Base-by-base conservation (phyloP, 495 filamentous ascomycete species). In the Talaromyces borbonicus region DNA sequence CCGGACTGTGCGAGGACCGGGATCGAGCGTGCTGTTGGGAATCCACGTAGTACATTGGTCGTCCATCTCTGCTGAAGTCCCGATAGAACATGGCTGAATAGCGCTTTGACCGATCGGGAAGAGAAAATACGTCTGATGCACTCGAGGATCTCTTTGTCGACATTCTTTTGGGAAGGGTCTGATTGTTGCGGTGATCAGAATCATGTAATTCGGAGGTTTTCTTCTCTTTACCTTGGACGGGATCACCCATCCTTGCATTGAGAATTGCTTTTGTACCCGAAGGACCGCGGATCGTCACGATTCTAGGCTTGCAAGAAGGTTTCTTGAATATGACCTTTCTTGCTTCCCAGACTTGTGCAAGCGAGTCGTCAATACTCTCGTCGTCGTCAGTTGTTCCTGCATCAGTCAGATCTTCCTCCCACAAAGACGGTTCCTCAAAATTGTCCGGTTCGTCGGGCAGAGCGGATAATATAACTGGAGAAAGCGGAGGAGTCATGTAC, bases 381-480 rank as follows among this genome's bases (percentile, higher is more conserved):
- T 35, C 30, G 9, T 46, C 43, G 9, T 35, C 29, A 15, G 33
- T 32, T 5, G 39, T 27, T 15, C 30, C 35, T 22, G 33, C 33
- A 3, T 36, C 43, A 4, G 29, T 22, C 20, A 11, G 11, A 14
- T 25, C 11, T 14, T 20, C 42, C 12, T 45, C 26, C 24, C 19
- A n/a, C n/a, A n/a, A 27, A 12, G 22, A 26, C 22, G 22, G 19
- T 2, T 14, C 26, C 12, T 38, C 38, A 15, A 23, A 41, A 15
- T 7, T 18, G 11, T 41, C 38, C 19, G 62, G 52, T 20, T 59
- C 56, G 45, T 67, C 66, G 23, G 64, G 58, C 0, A 53, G 47
- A 3, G 65, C 62, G 32, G 60, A 61, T 24, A 69, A 30, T 45
- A 59, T 64, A 16, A 63, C 46, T 18, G 54, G 60, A 9, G 67